These are phyloP conservation scores for Penicillium fuscoglaucum DNA, from an alignment of 2,329 filamentous ascomycete species.

Conservation along the genomic window DNA sequence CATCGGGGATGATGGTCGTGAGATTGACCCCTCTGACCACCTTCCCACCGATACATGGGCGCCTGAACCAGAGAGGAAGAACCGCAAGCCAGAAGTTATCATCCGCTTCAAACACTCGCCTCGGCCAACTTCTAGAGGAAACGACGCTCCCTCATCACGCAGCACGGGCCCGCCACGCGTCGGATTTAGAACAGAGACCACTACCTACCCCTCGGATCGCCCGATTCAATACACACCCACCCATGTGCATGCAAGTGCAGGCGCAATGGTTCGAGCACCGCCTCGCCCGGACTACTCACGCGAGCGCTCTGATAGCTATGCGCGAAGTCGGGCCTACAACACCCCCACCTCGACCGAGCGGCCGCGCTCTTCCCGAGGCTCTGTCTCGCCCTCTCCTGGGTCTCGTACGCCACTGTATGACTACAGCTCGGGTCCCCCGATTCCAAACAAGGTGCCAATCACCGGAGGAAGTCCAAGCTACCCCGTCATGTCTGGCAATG, in stretches of 20 bases:
- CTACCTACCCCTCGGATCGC: slow-evolving; percentile 17
- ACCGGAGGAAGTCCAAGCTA: slow-evolving; percentile 33
- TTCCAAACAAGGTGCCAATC: slow-evolving; percentile 47
- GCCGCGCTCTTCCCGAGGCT: slow-evolving; percentile 29
- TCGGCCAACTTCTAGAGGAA: slow-evolving; percentile 26
- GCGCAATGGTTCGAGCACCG: slow-evolving; percentile 22
- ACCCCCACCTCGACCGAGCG: slow-evolving; percentile 27
- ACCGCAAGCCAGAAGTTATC: slow-evolving; percentile 49
- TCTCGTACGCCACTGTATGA: slow-evolving; percentile 37
- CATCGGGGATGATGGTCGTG: slow-evolving; percentile 62
- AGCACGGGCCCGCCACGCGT: slow-evolving; percentile 27
- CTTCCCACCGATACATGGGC: slow-evolving; percentile 66
- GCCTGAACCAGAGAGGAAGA: slow-evolving; percentile 63
- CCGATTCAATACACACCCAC: slow-evolving; percentile 19
- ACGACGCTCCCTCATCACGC: slow-evolving; percentile 16
- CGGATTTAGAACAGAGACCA: slow-evolving; percentile 20
- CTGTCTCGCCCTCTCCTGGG: slow-evolving; percentile 33
- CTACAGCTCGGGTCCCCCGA: slow-evolving; percentile 37
- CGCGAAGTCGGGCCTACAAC: slow-evolving; percentile 24
- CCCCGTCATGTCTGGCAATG: slow-evolving; percentile 31
- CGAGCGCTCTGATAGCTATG: slow-evolving; percentile 21
- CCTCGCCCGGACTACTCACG: slow-evolving; percentile 22
- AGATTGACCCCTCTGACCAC: slow-evolving; percentile 67
- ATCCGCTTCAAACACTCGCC: slow-evolving; percentile 48
- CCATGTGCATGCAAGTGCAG: slow-evolving; percentile 17